Percentiles rank a stretch among this genome's conserved stretches.
phyloP scores from a whole-genome alignment of 352 stramenopile genomes.

The Pythium grandisporangium region DNA sequence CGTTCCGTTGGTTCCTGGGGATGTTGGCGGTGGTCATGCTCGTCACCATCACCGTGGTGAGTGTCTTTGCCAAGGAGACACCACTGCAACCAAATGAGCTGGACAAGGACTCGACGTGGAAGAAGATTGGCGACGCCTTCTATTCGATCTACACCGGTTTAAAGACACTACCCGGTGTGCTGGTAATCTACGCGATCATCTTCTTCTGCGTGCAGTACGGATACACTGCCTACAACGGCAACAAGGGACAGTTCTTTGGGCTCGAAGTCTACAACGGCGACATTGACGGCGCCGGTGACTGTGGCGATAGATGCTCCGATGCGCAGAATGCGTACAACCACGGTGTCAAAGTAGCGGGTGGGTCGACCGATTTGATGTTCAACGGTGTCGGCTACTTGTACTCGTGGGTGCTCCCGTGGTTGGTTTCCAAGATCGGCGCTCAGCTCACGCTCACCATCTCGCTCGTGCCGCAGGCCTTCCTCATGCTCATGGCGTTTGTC shows the following conservation, averaged over 20 bases:
- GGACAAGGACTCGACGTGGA: conserved; percentile 10
- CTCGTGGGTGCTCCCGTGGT: conserved; percentile 32
- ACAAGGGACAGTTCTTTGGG: conserved; percentile 58
- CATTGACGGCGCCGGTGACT: conserved; percentile 31
- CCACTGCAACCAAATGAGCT: conserved; percentile 11
- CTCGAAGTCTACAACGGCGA: conserved; percentile 43
- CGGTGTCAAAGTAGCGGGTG: conserved; percentile 39
- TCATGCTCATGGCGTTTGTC: conserved; percentile 47
- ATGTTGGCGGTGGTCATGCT: conserved; percentile 42
- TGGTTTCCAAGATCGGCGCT: conserved; percentile 29
- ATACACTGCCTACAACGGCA: conserved; percentile 53
- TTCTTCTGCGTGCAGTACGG: conserved; percentile 46
- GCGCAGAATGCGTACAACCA: conserved; percentile 38
- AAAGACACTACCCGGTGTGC: conserved; percentile 22
- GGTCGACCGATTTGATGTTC: conserved; percentile 36
- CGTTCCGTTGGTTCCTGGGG: conserved; percentile 36
- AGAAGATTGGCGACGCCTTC: conserved; percentile 30
- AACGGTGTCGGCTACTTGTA: conserved; percentile 42
- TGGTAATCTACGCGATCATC: conserved; percentile 41
- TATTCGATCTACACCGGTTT: conserved; percentile 31
- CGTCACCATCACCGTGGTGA: conserved; percentile 17
- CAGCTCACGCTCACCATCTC: conserved; percentile 27
- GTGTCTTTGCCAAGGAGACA: conserved; percentile 19
- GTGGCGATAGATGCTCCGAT: conserved; percentile 17
- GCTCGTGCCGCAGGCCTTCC: conserved; percentile 31